Base-by-base conservation (phyloP, 2,329 filamentous ascomycete genomes). In the Ceratocystis variospora region DNA sequence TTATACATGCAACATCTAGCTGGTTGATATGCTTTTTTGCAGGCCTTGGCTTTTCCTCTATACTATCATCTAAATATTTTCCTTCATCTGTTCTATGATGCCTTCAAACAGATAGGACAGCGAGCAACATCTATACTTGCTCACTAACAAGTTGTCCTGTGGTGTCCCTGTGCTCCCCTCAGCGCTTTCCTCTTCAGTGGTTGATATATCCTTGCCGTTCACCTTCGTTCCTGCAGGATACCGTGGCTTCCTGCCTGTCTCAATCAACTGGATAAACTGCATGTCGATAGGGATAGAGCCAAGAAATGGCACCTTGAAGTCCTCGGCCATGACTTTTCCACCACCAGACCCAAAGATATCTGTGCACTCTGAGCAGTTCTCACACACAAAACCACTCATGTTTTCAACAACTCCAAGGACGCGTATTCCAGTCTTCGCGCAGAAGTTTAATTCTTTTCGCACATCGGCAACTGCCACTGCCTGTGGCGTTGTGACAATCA, bases 401-500 rank as follows among this genome's bases (percentile, higher is more conserved):
- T 99, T 99, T 78, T 99, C 94, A 59, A 99, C 83, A 0, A 99
- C 92, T 0, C 94, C 94, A 10, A 97, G 79, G 45, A 95, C 85
- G 1, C 81, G 80, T 62, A 96, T 86, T 37, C 84, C 83, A 1
- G 89, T 93, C 78, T 96, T 96, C 63, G 80, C 79, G 76, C 92
- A 96, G 73, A 96, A 96, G 74, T 96, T 96, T 69, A 96, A 82
- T 75, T 96, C 92, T 74, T 96, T 96, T 72, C 90, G 87, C 46
- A 99, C 94, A 73, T 99, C 94, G 0, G 90, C 88, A 33, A 93
- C 96, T 12, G 90, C 87, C 62, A 99, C 89, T 0, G 93, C 94
- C 74, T 99, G 94, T 0, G 94, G 94, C 0, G 94, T 99, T 2
- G 94, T 99, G 1, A 99, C 93, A 0, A 99, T 86, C 0, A 99